Evolutionary conservation across 1,284 basidiomycete genomes (phyloP).

Genomic region (Waitea zeae): DNA sequence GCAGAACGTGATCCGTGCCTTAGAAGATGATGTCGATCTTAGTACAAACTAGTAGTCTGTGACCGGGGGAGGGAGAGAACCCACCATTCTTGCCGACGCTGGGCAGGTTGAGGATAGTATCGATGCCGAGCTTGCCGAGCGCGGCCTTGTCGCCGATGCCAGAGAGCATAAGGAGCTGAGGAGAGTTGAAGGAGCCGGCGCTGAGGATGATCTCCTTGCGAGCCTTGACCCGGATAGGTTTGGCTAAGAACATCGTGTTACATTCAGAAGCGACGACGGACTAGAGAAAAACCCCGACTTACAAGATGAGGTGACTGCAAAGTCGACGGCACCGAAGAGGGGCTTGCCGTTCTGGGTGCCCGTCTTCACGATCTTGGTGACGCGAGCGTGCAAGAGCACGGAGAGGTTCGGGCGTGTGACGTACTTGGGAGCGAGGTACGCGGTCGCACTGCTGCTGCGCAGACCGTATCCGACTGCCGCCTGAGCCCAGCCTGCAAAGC

Average conservation of each 20-base stretch:
- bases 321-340: constrained; percentile 6
- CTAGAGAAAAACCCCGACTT: no score
- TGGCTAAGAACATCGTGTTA: no score
- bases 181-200: constrained; percentile 12
- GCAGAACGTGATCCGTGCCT: constrained; percentile 1
- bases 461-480: constrained; percentile 8
- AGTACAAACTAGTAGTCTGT: no score
- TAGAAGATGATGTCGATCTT: background rate
- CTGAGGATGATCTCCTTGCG: constrained; percentile 6
- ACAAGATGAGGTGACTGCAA: constrained; percentile 7
- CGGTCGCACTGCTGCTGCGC: constrained; percentile 11
- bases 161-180: constrained; percentile 13
- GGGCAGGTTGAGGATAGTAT: constrained; percentile 13
- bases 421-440: constrained; percentile 10
- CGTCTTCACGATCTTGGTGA: constrained; percentile 2
- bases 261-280: no score
- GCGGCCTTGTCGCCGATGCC: constrained; percentile 14
- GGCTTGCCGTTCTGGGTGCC: constrained; percentile 2
- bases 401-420: constrained; percentile 9
- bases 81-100: no score
- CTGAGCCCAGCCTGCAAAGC: constrained; percentile 10
- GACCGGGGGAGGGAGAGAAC: no score
- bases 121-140: constrained; percentile 13
- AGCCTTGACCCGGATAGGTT: no score
- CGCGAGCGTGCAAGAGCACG: constrained; percentile 9